Base-by-base conservation (phyloP, 2,329 filamentous ascomycete genomes). In the Alternaria metachromatica region DNA sequence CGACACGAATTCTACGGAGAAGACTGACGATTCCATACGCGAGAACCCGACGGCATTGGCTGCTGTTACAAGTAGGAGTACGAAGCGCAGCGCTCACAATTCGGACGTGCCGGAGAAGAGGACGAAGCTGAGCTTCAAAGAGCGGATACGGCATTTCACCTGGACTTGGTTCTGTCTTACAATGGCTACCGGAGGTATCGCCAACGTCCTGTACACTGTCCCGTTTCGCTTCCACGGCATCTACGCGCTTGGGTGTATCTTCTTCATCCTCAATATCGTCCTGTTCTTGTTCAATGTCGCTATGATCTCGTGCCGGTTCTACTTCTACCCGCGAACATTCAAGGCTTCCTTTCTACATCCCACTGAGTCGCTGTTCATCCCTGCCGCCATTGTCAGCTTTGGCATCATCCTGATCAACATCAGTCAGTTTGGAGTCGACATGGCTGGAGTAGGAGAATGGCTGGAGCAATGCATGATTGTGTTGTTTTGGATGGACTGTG, bases 121-220 rank as follows among this genome's bases (percentile, higher is more conserved):
- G 54, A 62, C 45, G 37, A 56, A 30, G 43, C 26, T 77, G 44
- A 63, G 65, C 33, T 87, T 85, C 81, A 84, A 81, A 65, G 81
- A 87, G 67, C 80, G 88, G n/a, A 84, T 89, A 48, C 80, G 85
- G 55, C 88, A 90, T 78, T 86, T 89, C 67, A 89, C 88, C 1
- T 95, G 92, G 92, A 93, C 91, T 0, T 95, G 89, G 85, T 95
- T 94, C 72, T 92, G 91, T 15, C 82, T 89, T 78, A 89, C 87
- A 1, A 90, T 88, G 87, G 86, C 87, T 2, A 88, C 87, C 0
- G 87, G 86, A 6, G 86, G 87, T 0, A 81, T 88, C 63, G 87
- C 88, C 6, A 89, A 89, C 77, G 87, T 88, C 6, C 70, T 90
- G 23, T 84, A 87, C 71, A 76, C 78, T 76, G 81, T 82, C 4